phyloP scores from a whole-genome alignment of 805 yeast species.

The Saturnispora gosingensis region DNA sequence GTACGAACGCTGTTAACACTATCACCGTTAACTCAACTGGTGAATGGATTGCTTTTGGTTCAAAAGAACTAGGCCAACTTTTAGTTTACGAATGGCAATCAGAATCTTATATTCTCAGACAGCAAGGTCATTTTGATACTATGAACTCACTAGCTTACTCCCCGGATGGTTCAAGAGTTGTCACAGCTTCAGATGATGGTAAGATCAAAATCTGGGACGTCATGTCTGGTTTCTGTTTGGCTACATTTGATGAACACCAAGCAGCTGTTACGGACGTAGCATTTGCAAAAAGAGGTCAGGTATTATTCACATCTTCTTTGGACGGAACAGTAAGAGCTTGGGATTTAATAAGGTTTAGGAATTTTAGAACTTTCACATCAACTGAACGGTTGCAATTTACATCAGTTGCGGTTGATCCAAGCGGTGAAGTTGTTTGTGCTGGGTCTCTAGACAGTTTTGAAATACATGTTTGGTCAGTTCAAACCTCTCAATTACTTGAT shows the following conservation, averaged over 20 bases:
- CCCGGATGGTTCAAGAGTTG: constrained; percentile 88
- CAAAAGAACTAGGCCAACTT: constrained; percentile 82
- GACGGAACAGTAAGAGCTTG: constrained; percentile 98
- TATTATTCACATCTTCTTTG: constrained; percentile 79
- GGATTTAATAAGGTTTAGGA: constrained; percentile 88
- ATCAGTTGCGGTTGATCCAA: constrained; percentile 88
- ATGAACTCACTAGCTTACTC: constrained; percentile 79
- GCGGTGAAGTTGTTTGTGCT: constrained; percentile 94
- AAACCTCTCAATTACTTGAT: constrained; percentile 86
- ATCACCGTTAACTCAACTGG: constrained; percentile 76
- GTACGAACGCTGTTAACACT: constrained; percentile 80
- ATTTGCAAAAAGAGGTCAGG: constrained; percentile 86
- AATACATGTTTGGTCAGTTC: constrained; percentile 95
- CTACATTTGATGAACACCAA: constrained; percentile 85
- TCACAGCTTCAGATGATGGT: constrained; percentile 95
- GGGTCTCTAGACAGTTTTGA: constrained; percentile 86
- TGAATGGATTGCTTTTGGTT: constrained; percentile 96
- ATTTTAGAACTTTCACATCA: constrained; percentile 91
- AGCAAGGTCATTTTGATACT: constrained; percentile 94
- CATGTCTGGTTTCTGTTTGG: constrained; percentile 82
- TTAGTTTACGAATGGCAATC: constrained; percentile 98
- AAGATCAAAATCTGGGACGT: constrained; percentile 96
- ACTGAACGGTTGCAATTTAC: constrained; percentile 81
- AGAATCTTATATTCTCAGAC: constrained; percentile 88
- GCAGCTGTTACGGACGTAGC: constrained; percentile 81